These are phyloP conservation scores for Fusarium ambrosium DNA, from an alignment of 2,329 filamentous ascomycete species.

Conservation along the genomic window DNA sequence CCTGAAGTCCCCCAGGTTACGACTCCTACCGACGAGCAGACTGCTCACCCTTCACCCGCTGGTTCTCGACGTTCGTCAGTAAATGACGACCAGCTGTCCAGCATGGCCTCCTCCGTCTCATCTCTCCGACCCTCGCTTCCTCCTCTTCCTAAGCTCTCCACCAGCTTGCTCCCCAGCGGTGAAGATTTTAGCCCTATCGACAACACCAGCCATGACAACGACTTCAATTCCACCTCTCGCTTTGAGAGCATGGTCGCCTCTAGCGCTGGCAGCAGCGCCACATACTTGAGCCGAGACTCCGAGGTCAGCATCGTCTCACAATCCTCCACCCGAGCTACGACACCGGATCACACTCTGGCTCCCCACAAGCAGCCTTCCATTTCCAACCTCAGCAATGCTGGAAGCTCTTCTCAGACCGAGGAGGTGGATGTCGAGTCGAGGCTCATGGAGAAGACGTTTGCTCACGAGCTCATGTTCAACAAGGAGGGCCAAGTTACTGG, in stretches of 20 bases:
- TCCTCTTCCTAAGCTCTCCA: constrained; percentile 70
- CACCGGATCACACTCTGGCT: constrained; percentile 75
- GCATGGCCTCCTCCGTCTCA: constrained; percentile 61
- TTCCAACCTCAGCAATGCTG: constrained; percentile 76
- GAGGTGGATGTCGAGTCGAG: constrained; percentile 84
- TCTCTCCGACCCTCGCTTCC: constrained; percentile 65
- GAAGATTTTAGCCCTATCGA: constrained; percentile 65
- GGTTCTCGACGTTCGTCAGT: constrained; percentile 60
- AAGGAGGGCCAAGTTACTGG: constrained; percentile 96
- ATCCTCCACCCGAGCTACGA: constrained; percentile 88
- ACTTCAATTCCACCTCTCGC: constrained; percentile 66
- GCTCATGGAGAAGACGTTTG: constrained; percentile 91
- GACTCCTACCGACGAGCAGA: constrained; percentile 52
- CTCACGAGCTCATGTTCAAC: constrained; percentile 92
- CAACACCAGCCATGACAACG: constrained; percentile 62
- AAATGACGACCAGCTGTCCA: constrained; percentile 58
- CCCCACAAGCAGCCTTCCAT: constrained; percentile 72
- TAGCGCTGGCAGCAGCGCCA: constrained; percentile 83
- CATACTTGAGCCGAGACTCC: constrained; percentile 84
- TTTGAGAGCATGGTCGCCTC: constrained; percentile 81
- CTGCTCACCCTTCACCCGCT: constrained; percentile 52
- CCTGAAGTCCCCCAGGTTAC: constrained; percentile 73
- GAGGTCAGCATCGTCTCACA: constrained; percentile 85
- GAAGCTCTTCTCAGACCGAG: constrained; percentile 76
- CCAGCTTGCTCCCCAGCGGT: constrained; percentile 58